Percentiles rank a stretch among this genome's conserved stretches.
Evolutionary conservation across 768 basidiomycete species (phyloP).

Genomic region (Psilocybe sp.): DNA sequence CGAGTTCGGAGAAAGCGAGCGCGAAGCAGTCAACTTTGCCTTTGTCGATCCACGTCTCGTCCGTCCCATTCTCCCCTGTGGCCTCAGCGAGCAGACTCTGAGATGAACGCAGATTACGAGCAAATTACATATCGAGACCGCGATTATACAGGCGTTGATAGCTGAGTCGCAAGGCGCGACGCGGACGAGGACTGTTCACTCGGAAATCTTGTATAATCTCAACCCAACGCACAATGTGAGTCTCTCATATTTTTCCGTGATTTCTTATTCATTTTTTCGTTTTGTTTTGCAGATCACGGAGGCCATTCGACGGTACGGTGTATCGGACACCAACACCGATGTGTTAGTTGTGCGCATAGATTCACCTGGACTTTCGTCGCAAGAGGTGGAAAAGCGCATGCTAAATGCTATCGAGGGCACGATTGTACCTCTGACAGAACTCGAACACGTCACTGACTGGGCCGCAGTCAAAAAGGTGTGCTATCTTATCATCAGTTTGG

Average conservation of each 20-base stretch:
- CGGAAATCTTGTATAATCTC: conserved; percentile 85
- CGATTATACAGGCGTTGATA: conserved; percentile 78
- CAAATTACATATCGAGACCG: conserved; percentile 76
- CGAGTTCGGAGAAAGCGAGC: conserved; percentile 59
- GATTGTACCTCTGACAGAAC: conserved; percentile 42
- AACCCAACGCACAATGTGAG: conserved; percentile 84
- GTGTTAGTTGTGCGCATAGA: conserved; percentile 74
- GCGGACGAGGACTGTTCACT: conserved; percentile 85
- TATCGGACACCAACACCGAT: conserved; percentile 61
- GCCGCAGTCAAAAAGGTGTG: conserved; percentile 68
- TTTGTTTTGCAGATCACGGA: conserved; percentile 69
- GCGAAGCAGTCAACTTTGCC: conserved; percentile 82
- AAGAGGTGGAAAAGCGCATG: conserved; percentile 53
- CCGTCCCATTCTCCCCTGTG: conserved; percentile 23
- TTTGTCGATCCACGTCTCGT: conserved; percentile 88
- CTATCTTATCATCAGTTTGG: not conserved
- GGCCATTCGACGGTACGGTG: conserved; percentile 80
- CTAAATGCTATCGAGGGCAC: conserved; percentile 56
- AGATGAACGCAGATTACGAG: conserved; percentile 67
- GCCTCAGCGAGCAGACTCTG: conserved; percentile 3
- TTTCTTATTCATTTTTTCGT: not conserved
- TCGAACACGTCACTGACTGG: conserved; percentile 65
- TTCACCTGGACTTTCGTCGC: conserved; percentile 27
- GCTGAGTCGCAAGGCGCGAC: conserved; percentile 57
- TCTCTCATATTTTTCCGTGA: not conserved